Evolutionary conservation across 208 protist genomes (phyloP).

Genomic region (Leishmania guyanensis): DNA sequence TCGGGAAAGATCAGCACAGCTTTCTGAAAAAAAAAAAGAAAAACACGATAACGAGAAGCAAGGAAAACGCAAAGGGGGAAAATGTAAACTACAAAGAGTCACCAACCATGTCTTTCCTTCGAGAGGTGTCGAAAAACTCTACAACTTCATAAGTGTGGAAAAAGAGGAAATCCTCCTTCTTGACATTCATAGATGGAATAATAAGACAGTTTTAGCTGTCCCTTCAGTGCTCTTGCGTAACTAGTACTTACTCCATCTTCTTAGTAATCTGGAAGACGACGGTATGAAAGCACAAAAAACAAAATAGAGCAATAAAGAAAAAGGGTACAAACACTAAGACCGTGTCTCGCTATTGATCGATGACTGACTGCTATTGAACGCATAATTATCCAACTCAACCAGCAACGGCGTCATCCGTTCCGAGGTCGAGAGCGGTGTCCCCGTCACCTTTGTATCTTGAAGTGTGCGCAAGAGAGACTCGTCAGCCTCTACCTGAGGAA

Average conservation of each 20-base stretch:
- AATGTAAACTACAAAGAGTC: not conserved
- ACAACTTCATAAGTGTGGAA: not conserved
- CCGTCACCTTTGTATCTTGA: conserved; percentile 69
- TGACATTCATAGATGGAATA: not conserved
- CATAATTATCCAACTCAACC: conserved; percentile 73
- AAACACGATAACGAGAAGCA: conserved; percentile 14
- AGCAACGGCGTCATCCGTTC: conserved; percentile 81
- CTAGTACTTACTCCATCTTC: not conserved
- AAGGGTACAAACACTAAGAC: conserved; percentile 4
- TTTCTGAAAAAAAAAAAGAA: not conserved
- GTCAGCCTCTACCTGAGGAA: conserved; percentile 77
- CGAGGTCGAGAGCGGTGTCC: conserved; percentile 61
- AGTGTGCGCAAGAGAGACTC: conserved; percentile 77
- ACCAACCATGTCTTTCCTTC: conserved; percentile 15
- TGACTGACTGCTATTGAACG: conserved; percentile 29
- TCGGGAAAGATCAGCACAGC: not conserved
- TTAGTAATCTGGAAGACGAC: not conserved
- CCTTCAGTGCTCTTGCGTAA: not conserved
- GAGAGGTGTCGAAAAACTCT: conserved; percentile 6
- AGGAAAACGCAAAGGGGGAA: not conserved
- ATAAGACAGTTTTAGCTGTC: not conserved
- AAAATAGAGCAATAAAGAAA: conserved; percentile 2
- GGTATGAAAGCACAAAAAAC: conserved; percentile 15
- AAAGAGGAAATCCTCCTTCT: not conserved
- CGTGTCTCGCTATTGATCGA: no score